Evolutionary conservation across 371 early-diverging fungal species (phyloP).

Genomic region (Mortierella sp.): DNA sequence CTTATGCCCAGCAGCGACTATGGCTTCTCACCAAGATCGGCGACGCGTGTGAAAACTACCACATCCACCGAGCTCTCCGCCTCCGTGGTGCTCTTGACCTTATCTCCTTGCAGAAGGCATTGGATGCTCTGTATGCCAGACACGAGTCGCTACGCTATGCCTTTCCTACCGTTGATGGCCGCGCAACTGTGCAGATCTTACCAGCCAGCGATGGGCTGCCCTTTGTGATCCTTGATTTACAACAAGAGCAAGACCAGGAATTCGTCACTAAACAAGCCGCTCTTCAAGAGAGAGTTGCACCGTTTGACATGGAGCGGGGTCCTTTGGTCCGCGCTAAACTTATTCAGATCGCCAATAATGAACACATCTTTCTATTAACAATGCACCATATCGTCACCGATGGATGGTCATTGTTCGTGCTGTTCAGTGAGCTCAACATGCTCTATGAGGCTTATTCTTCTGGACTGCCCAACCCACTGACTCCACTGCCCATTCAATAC

Average conservation of each 20-base stretch:
- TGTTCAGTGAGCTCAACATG: constrained; percentile 2
- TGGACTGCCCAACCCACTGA: background rate
- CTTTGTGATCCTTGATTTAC: background rate
- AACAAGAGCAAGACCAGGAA: background rate
- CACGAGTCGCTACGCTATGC: constrained; percentile 8
- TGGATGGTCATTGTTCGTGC: constrained; percentile 7
- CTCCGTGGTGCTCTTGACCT: constrained; percentile 2
- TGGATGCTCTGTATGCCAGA: constrained; percentile 3
- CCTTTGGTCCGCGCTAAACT: constrained; percentile 12
- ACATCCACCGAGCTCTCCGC: constrained; percentile 2
- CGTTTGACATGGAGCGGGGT: constrained; percentile 8
- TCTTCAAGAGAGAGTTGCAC: background rate
- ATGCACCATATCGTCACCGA: constrained; percentile 15
- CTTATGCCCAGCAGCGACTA: constrained; percentile 6
- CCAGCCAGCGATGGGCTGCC: background rate
- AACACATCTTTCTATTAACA: constrained; percentile 8
- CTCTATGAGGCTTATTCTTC: constrained; percentile 4
- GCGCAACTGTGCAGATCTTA: background rate
- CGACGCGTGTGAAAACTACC: constrained; percentile 1
- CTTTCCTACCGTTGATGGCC: constrained; percentile 1
- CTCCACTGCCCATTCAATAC: constrained; percentile 10
- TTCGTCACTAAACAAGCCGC: background rate
- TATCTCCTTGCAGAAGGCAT: background rate
- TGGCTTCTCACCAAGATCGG: constrained; percentile 10
- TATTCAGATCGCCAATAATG: constrained; percentile 5